Evolutionary conservation across 2,329 filamentous ascomycete genomes (phyloP), one percentile per base, ranked within the genome.

Genomic region (Colletotrichum euphorbiae): DNA sequence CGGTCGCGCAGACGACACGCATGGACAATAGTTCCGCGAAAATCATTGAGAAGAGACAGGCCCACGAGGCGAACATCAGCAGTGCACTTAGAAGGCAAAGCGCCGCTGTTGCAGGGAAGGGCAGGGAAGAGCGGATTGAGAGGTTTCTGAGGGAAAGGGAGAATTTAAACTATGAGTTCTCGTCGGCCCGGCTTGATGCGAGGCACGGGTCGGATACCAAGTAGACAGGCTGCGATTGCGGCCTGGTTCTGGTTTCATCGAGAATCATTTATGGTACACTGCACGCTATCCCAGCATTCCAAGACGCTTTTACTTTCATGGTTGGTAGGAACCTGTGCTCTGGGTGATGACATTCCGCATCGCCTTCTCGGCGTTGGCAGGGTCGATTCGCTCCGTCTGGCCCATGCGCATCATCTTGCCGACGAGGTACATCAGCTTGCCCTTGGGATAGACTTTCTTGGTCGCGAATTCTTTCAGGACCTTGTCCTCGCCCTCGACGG

Each of bases 81-180:
- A 85, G 89, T 67, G 80, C 90, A 52, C 82, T 89, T 75, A 82
- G 79, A 58, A 82, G 83, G 67, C 84, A 86, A 71, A 82, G 85
- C 74, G 78, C 84, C 73, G 82, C 87, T 62, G 81, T 84, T 69
- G 82, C 84, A 57, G 80, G 85, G 42, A 76, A 86, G 75, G 81
- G 80, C 74, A 83, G 87, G 61, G 86, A 92, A 69, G 89, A 90
- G 74, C 85, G 93, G 59, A 90, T 98, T 43, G 87, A 93, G 72
- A 89, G 82, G 62, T 98, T 98, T 75, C 72, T 98, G 67, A 88
- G 89, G 74, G 88, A 92, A 67, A 85, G 93, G 71, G 91, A 96
- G 72, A 81, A 80, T 42, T 50, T 77, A 15, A 62, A 74, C 11
- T 81, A 75, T 62, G 73, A 75, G 1, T 81, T 77, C 51, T 68